Evolutionary conservation across 139 green algal genomes (phyloP), one percentile per base, ranked within the genome.

Genomic region (Haematococcus sp.): DNA sequence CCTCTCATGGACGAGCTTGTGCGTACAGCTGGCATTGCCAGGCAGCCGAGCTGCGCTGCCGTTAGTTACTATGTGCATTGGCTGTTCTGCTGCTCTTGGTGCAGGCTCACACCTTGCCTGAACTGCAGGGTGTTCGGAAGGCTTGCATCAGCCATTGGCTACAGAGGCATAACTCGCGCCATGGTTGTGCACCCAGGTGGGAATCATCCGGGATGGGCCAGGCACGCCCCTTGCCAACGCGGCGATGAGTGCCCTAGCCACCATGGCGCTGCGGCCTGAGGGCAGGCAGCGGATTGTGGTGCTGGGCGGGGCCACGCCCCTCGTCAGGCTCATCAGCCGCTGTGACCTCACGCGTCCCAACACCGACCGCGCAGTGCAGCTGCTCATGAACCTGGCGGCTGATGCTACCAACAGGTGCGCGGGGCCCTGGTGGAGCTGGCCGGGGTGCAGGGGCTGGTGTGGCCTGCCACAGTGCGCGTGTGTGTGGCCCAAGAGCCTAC

Each of bases 341-440:
- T 60, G 67, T 28, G 77, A 83, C 49, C 7, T 81, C 23, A 31
- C 30, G 16, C 32, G 56, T 1, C 54, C 73, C 20, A 84, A 75
- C 74, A 69, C 73, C 30, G 64, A 70, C 63, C 51, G 56, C n/a
- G 79, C 58, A 2, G 55, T 84, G 52, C 74, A 74, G 34, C 70
- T 84, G 63, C 68, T 84, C 3, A 81, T 81, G 74, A 84, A 84
- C 70, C 49, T 84, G 25, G 70, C 69, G 2, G 79, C 79, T 2
- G 79, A 84, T 58, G 15, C 43, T 0, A 25, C n/a, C 23, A 84
- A 84, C 69, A 52, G 76, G 40, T 49, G 40, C n/a, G n/a, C n/a
- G n/a, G n/a, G n/a, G n/a, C n/a, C n/a, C n/a, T n/a, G n/a, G n/a
- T n/a, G n/a, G n/a, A n/a, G n/a, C n/a, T n/a, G n/a, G n/a, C n/a